phyloP scores from a whole-genome alignment of 23 red algal species.

The Gracilaria vermiculophylla region DNA sequence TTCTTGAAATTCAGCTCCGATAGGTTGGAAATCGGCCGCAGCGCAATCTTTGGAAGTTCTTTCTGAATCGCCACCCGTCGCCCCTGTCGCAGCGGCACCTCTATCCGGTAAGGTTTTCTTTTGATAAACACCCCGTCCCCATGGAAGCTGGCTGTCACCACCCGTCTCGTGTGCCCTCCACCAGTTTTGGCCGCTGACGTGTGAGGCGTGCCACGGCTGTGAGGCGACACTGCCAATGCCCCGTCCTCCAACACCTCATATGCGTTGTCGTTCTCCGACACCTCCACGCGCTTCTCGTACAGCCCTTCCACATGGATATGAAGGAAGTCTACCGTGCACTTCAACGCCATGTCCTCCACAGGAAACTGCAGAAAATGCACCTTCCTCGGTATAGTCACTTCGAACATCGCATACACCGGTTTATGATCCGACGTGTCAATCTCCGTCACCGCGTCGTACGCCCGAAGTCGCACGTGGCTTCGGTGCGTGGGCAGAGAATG shows the following conservation, averaged over 20 bases:
- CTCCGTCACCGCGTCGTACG: slow-evolving; percentile 30
- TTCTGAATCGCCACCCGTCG: not conserved
- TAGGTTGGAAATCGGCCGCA: slow-evolving; percentile 19
- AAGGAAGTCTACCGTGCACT: slow-evolving; percentile 62
- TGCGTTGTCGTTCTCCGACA: not conserved
- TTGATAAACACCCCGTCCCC: slow-evolving; percentile 56
- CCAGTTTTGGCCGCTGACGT: not conserved
- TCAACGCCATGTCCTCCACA: not conserved
- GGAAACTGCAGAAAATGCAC: not conserved
- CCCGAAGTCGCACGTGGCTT: slow-evolving; percentile 23
- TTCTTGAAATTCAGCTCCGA: slow-evolving; percentile 42
- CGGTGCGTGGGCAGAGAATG: slow-evolving; percentile 58
- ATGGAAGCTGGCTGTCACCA: slow-evolving; percentile 39
- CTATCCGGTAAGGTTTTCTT: slow-evolving; percentile 22
- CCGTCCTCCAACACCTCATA: slow-evolving; percentile 29
- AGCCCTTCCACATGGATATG: slow-evolving; percentile 20
- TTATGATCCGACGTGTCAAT: slow-evolving; percentile 73
- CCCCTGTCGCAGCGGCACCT: slow-evolving; percentile 41
- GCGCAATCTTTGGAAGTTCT: slow-evolving; percentile 50
- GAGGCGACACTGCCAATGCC: slow-evolving; percentile 3
- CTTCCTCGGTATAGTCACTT: slow-evolving; percentile 14
- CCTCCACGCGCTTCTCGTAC: slow-evolving; percentile 19
- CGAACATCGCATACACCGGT: slow-evolving; percentile 70
- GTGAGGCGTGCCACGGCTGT: not conserved
- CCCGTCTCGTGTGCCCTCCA: slow-evolving; percentile 32